These are phyloP conservation scores for Chalciporus sp. DNA, from an alignment of 1,284 basidiomycete species.

Conservation along the genomic window DNA sequence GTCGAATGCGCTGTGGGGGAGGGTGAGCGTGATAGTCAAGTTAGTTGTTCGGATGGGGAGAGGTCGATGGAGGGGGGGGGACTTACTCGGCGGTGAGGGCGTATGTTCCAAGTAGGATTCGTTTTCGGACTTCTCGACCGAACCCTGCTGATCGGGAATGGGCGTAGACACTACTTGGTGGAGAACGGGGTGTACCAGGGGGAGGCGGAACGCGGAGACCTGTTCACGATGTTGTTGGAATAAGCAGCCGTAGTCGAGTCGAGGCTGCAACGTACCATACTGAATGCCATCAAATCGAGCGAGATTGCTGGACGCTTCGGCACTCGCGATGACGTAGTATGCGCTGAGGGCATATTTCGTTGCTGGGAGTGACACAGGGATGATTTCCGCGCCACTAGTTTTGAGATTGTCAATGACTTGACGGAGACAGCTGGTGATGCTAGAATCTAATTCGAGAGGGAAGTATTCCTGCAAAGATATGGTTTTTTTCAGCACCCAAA, in stretches of 20 bases:
- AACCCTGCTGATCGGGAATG: slow-evolving; percentile 69
- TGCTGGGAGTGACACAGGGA: slow-evolving; percentile 78
- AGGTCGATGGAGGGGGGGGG: background rate
- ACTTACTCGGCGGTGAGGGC: slow-evolving; percentile 89
- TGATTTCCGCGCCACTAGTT: slow-evolving; percentile 66
- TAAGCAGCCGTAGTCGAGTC: too few species aligned
- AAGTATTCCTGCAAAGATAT: slow-evolving; percentile 70
- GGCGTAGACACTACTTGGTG: slow-evolving; percentile 56
- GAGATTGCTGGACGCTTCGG: slow-evolving; percentile 93
- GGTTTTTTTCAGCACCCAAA: background rate
- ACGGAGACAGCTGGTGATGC: slow-evolving; percentile 52
- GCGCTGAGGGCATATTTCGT: slow-evolving; percentile 84
- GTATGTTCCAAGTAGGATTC: slow-evolving; percentile 92
- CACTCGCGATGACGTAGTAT: slow-evolving; percentile 94
- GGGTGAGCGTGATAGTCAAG: background rate
- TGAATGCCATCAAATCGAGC: slow-evolving; percentile 88
- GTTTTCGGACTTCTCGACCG: slow-evolving; percentile 84
- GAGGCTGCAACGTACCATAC: slow-evolving; percentile 49
- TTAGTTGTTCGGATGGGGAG: background rate
- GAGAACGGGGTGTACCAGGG: slow-evolving; percentile 44
- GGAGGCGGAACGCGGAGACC: slow-evolving; percentile 51
- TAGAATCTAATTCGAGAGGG: slow-evolving; percentile 64
- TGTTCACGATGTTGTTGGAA: slow-evolving; percentile 22
- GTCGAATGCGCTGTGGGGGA: slow-evolving; percentile 77
- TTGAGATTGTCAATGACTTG: slow-evolving; percentile 52